phyloP scores from a whole-genome alignment of 1,284 basidiomycete species.

The Leccinum subatratum region DNA sequence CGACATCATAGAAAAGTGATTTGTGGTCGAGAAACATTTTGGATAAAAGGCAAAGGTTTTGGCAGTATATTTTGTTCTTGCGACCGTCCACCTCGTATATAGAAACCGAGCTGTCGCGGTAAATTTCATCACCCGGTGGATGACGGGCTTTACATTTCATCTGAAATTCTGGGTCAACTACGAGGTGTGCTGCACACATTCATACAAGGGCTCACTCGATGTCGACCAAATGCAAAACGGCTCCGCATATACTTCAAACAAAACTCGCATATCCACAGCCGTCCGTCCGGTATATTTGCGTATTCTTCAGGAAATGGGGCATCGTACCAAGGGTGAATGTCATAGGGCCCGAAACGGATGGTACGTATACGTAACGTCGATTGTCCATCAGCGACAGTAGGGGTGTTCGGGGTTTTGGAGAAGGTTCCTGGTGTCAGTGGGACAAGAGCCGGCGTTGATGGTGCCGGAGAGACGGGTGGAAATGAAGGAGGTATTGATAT shows the following conservation, averaged over 20 bases:
- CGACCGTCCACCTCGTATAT: slow-evolving; percentile 98
- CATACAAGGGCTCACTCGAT: slow-evolving; percentile 58
- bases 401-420: slow-evolving; percentile 27
- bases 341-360: slow-evolving; percentile 91
- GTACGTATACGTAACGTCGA: slow-evolving; percentile 68
- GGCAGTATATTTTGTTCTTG: slow-evolving; percentile 99
- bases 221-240: slow-evolving; percentile 80
- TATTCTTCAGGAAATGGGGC: slow-evolving; percentile 99
- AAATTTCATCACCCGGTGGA: slow-evolving; percentile 98
- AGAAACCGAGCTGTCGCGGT: slow-evolving; percentile 82
- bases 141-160: slow-evolving; percentile 93
- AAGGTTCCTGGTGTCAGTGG: slow-evolving; percentile 35
- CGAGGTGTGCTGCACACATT: slow-evolving; percentile 10
- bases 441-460: slow-evolving; percentile 38
- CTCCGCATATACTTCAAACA: slow-evolving; percentile 99
- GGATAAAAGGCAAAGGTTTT: slow-evolving; percentile 96
- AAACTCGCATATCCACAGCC: slow-evolving; percentile 96
- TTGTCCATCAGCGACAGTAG: slow-evolving; percentile 29
- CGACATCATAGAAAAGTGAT: slow-evolving; percentile 98
- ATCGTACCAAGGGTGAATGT: slow-evolving; percentile 98
- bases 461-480: slow-evolving; percentile 33
- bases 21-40: slow-evolving; percentile 99
- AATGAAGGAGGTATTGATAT: slow-evolving; percentile 32
- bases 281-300: slow-evolving; percentile 85
- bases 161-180: slow-evolving; percentile 39